Evolutionary conservation across 2,329 filamentous ascomycete species (phyloP), one percentile per base, ranked within the genome.

Genomic region (Monosporascus sp.): DNA sequence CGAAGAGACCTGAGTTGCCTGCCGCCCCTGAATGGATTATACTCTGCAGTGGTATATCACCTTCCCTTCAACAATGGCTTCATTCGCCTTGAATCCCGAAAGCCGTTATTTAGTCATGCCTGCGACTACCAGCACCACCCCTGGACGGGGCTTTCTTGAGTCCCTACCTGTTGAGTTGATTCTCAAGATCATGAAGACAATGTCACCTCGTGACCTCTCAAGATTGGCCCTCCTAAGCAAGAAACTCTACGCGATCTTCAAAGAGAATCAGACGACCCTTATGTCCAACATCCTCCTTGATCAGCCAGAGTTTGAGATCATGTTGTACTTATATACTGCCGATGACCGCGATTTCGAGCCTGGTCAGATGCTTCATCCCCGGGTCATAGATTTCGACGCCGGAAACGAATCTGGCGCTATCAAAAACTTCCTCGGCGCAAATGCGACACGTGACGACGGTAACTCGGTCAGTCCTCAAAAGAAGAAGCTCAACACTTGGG

Each of bases 301-400:
- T 73, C 53, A 71, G 66, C 55, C 79, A 69, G 66, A 68, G 1
- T 68, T 79, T 37, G 69, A 75, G 19, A 72, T 72, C 17, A 67
- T 82, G 11, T 67, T 81, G 19, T 74, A 76, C 53, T 61, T 78
- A 19, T 72, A 76, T 52, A 78, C 74, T 11, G 73, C 76, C 20
- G 70, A 71, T 3, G 60, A 65, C 8, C 51, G 52, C n/a, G 62
- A 68, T 37, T 57, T 63, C n/a, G 46, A 52, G 5, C 58, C 60
- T 4, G 52, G 55, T 3, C 54, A 51, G 37, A 65, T 65, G 61
- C 53, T 67, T 11, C 58, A 58, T 45, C 63, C 65, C 14, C 58
- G 63, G 16, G 58, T 55, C 7, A 56, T 68, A 37, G 58, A 57
- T 22, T 61, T 63, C 45, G 55, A 58, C 40, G 43, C 55, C 3